Evolutionary conservation across 805 yeast genomes (phyloP).

Genomic region (Saccharomycopsis guyanensis): DNA sequence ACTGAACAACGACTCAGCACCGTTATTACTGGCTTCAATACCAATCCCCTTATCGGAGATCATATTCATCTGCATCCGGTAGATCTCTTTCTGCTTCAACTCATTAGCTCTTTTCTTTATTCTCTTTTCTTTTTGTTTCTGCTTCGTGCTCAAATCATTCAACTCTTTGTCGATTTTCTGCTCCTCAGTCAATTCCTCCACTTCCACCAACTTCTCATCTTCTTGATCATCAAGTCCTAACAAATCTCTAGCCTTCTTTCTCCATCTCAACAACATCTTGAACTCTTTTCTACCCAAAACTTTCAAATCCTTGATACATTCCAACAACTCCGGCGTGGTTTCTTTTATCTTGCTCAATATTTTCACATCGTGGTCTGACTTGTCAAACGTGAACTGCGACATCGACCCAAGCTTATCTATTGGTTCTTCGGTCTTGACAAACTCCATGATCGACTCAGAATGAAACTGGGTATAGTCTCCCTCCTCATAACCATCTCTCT

Average conservation of each 20-base stretch:
- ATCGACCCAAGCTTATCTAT: slow-evolving; percentile 72
- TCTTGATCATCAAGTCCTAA: slow-evolving; percentile 54
- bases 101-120: slow-evolving; percentile 81
- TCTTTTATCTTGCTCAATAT: slow-evolving; percentile 62
- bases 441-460: slow-evolving; percentile 67
- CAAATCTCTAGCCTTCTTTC: slow-evolving; percentile 74
- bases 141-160: slow-evolving; percentile 61
- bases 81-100: slow-evolving; percentile 75
- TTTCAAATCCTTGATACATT: slow-evolving; percentile 84
- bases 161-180: slow-evolving; percentile 84
- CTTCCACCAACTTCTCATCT: slow-evolving; percentile 37
- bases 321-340: slow-evolving; percentile 71
- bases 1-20: slow-evolving; percentile 68
- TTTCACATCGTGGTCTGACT: slow-evolving; percentile 58
- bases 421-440: slow-evolving; percentile 75
- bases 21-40: slow-evolving; percentile 79
- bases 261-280: slow-evolving; percentile 76
- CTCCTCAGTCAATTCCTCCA: slow-evolving; percentile 73
- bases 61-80: slow-evolving; percentile 95
- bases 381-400: slow-evolving; percentile 54
- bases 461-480: slow-evolving; percentile 74
- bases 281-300: slow-evolving; percentile 94
- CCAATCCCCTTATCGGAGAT: slow-evolving; percentile 88
- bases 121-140: slow-evolving; percentile 61
- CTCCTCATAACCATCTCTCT: slow-evolving; percentile 95